These are phyloP conservation scores for Trichosanthes truncata DNA, from an alignment of 306 rosid genomes.

Conservation along the genomic window DNA sequence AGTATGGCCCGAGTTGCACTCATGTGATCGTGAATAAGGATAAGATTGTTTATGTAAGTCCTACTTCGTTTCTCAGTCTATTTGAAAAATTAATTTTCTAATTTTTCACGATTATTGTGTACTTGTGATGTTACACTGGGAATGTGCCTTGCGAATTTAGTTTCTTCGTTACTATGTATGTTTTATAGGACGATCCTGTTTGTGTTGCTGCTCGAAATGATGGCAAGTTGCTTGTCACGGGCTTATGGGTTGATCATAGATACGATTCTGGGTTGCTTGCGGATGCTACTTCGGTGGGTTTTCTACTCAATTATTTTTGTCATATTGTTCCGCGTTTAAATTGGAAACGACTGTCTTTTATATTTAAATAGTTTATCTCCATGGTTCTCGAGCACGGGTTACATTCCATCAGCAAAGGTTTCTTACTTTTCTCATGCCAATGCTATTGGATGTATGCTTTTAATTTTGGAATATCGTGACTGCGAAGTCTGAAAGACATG, in stretches of 20 bases:
- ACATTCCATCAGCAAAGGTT: not conserved
- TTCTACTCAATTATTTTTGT: not conserved
- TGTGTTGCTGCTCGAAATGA: conserved; percentile 71
- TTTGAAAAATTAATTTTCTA: not conserved
- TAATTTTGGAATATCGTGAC: not conserved
- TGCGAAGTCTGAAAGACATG: not conserved
- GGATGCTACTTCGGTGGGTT: conserved; percentile 57
- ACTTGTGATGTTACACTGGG: not conserved
- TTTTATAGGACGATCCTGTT: conserved; percentile 55
- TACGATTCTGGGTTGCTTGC: conserved; percentile 55
- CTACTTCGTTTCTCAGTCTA: not conserved
- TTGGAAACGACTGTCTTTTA: not conserved
- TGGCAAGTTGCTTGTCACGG: conserved; percentile 63
- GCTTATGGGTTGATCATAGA: conserved; percentile 80
- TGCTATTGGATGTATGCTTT: not conserved
- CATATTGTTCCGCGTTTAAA: not conserved
- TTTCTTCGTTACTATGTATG: not conserved
- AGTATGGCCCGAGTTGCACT: conserved; percentile 46
- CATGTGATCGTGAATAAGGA: conserved; percentile 70
- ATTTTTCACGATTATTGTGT: not conserved
- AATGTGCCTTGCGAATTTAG: not conserved
- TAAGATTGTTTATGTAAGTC: conserved; percentile 45
- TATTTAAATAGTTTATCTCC: not conserved
- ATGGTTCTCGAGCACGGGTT: not conserved
- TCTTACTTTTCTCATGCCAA: not conserved